Evolutionary conservation across 306 rosid species (phyloP), one percentile per base, ranked within the genome.

Genomic region (Casuarina glauca): DNA sequence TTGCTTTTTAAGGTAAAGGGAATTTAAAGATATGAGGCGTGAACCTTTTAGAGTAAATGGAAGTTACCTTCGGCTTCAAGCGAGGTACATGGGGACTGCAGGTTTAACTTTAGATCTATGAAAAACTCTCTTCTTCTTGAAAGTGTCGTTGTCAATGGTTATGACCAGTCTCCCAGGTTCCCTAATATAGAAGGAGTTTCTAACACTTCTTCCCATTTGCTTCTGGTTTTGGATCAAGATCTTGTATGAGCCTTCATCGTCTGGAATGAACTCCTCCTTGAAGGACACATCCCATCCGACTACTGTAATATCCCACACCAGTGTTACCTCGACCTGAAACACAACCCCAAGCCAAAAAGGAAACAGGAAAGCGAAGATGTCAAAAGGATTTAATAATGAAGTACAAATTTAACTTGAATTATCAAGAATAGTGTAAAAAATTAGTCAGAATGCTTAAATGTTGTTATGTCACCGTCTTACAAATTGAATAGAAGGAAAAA

Each of bases 241-340:
- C 35, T 0, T 87, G 85, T 95, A 92, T 20, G 97, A 93, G 1
- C 97, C 89, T 87, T 95, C 99, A 70, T 92, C 99, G 38, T 92
- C 87, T 13, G 97, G 97, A 32, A 95, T 66, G 57, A 95, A 95
- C 86, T 95, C 97, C 79, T 95, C 99, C 81, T 89, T 95, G 87
- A 89, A 95, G 6, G 67, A 7, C 39, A 95, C 97, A 4, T 92
- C 98, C 97, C 97, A 92, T 76, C 99, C 97, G 69, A 81, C 85
- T 80, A 93, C 96, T 4, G 91, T 85, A 11, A 87, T 78, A 58
- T 93, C 99, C 99, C 99, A 95, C 58, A 76, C 87, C 74, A 95
- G 7, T 55, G 99, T 95, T 73, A 86, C 90, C 35, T 96, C 97
- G 55, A 76, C 62, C 97, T 94, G 55, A 5, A 20, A 17, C 13